These are phyloP conservation scores for Pyronema omphalodes DNA, from an alignment of 495 filamentous ascomycete genomes.

Conservation along the genomic window DNA sequence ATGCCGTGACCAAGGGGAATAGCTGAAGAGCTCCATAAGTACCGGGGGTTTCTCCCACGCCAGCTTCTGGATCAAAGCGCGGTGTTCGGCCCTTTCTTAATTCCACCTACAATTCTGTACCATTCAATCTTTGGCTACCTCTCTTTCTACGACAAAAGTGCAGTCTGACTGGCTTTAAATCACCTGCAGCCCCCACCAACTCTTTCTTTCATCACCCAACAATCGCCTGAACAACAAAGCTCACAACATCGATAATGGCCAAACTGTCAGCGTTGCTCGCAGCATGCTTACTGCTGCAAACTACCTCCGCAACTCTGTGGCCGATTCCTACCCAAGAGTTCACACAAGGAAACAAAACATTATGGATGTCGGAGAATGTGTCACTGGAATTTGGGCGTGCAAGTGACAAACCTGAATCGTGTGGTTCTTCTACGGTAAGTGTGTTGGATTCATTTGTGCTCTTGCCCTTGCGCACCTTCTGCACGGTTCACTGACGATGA, in stretches of 20 bases:
- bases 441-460: background rate
- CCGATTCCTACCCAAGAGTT: background rate
- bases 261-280: background rate
- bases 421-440: background rate
- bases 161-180: too few species aligned
- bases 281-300: background rate
- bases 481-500: background rate
- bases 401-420: background rate
- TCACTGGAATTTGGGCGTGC: background rate
- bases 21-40: too few species aligned
- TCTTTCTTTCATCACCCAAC: too few species aligned
- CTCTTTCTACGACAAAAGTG: too few species aligned
- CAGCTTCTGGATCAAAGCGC: too few species aligned
- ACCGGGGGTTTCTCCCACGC: too few species aligned
- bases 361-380: slow-evolving; percentile 1
- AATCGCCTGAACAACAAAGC: too few species aligned
- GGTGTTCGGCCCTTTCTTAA: too few species aligned
- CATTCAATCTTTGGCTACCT: too few species aligned
- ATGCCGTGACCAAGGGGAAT: too few species aligned
- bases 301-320: background rate
- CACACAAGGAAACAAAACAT: background rate
- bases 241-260: background rate
- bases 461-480: background rate
- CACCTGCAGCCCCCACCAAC: too few species aligned
- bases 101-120: too few species aligned